phyloP scores from a whole-genome alignment of 768 basidiomycete species.

The Russula compacta region DNA sequence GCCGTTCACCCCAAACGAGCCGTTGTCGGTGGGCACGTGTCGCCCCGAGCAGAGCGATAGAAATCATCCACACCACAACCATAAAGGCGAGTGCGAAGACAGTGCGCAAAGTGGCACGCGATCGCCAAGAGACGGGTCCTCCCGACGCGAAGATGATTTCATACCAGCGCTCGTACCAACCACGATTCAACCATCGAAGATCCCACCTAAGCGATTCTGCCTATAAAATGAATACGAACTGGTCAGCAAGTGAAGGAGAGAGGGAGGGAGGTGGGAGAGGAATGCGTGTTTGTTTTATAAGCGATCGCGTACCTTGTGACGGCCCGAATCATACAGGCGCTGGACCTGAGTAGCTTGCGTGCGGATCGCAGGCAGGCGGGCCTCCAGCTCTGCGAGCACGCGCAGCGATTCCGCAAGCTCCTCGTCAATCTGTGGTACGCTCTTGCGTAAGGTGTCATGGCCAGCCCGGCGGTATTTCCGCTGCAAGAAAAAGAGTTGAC shows the following conservation, averaged over 20 bases:
- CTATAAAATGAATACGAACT: conserved; percentile 28
- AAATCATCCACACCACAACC: conserved; percentile 47
- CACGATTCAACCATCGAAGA: conserved; percentile 69
- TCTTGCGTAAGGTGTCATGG: conserved; percentile 40
- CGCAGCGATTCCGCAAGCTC: conserved; percentile 54
- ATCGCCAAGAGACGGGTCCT: conserved; percentile 63
- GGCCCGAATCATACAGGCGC: conserved; percentile 62
- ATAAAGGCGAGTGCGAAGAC: conserved; percentile 36
- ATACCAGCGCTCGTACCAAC: conserved; percentile 69
- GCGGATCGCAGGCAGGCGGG: conserved; percentile 52
- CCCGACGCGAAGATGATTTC: conserved; percentile 63
- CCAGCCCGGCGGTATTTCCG: conserved; percentile 51
- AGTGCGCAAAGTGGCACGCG: conserved; percentile 54
- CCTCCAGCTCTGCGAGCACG: conserved; percentile 47
- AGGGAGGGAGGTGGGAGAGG: background rate
- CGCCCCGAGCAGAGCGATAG: conserved; percentile 54
- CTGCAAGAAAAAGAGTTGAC: conserved; percentile 27
- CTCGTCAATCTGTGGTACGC: conserved; percentile 52
- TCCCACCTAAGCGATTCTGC: conserved; percentile 56
- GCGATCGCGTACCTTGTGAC: conserved; percentile 43
- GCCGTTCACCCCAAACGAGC: conserved; percentile 70
- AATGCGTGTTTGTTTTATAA: background rate
- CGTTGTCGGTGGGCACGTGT: conserved; percentile 67
- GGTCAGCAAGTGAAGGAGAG: background rate
- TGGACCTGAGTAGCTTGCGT: conserved; percentile 53